Conservation (phyloP, 176 grass and related monocot species). For the Leersia perrieri region DNA sequence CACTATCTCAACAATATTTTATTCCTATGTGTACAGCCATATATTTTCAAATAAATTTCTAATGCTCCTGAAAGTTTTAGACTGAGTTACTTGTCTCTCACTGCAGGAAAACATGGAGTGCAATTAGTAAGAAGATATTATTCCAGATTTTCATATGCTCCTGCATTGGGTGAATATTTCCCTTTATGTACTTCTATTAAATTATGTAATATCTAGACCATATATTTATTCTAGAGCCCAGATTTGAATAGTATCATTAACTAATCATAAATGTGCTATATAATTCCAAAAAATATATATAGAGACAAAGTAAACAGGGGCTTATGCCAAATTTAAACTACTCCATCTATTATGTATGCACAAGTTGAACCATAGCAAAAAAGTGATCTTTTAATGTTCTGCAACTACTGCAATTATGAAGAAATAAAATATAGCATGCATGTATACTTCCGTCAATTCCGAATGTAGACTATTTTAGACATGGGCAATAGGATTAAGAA, state of each 20-base stretch:
- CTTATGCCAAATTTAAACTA: neutral
- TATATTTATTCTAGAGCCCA: neutral
- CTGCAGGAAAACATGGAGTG: conserved; percentile 42
- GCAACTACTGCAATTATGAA: neutral
- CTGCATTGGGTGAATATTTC: conserved; percentile 34
- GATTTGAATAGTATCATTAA: neutral
- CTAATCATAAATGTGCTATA: neutral
- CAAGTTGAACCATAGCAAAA: neutral
- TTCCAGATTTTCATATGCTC: conserved; percentile 52
- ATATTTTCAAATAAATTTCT: neutral
- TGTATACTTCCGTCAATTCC: neutral
- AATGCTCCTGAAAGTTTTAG: neutral
- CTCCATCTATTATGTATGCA: neutral
- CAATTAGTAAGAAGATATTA: conserved; percentile 34
- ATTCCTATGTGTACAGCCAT: neutral
- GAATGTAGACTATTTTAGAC: neutral
- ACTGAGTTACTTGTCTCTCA: neutral
- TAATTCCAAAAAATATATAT: neutral
- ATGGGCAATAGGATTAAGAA: neutral
- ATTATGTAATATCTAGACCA: neutral
- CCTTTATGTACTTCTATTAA: neutral
- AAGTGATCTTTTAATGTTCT: neutral
- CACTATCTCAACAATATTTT: neutral
- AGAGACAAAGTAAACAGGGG: too few relatives aligned
- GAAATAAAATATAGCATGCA: neutral